Evolutionary conservation across 345 rosid genomes (phyloP).

Genomic region (Salix suchowensis): DNA sequence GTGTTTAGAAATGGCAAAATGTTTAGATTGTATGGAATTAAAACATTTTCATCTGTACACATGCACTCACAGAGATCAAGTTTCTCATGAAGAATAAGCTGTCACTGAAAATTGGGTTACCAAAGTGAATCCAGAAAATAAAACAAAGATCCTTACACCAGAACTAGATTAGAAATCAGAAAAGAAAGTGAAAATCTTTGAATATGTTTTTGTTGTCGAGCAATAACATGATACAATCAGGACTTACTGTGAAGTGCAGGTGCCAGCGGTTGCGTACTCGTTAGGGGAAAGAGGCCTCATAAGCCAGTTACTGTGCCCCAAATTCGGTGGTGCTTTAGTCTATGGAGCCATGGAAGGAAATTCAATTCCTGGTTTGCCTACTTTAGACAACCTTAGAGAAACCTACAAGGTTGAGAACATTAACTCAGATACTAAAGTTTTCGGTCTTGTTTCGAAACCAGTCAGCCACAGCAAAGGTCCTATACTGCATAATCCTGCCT

Average conservation of each 20-base stretch:
- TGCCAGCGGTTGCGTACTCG: constrained; percentile 46
- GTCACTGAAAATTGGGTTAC: not conserved
- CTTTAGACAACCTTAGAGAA: constrained; percentile 36
- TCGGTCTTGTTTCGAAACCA: constrained; percentile 59
- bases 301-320: constrained; percentile 52
- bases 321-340: constrained; percentile 43
- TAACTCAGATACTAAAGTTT: constrained; percentile 39
- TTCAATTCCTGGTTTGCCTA: constrained; percentile 43
- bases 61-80: not conserved
- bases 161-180: not conserved
- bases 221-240: not conserved
- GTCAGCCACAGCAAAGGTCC: constrained; percentile 66
- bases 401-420: constrained; percentile 33
- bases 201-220: no score
- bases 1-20: not conserved
- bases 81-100: not conserved
- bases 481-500: constrained; percentile 53
- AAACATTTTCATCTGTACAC: not conserved
- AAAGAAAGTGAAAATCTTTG: not conserved
- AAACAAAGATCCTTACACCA: not conserved
- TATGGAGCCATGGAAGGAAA: constrained; percentile 47
- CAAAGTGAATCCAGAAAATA: not conserved
- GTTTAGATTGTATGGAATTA: not conserved
- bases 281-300: constrained; percentile 59
- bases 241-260: constrained; percentile 23